A percentile compares a stretch with the other conserved stretches of the same genome.
Conservation (phyloP, 2,329 filamentous ascomycete genomes). For the Leptographium galeiforme region DNA sequence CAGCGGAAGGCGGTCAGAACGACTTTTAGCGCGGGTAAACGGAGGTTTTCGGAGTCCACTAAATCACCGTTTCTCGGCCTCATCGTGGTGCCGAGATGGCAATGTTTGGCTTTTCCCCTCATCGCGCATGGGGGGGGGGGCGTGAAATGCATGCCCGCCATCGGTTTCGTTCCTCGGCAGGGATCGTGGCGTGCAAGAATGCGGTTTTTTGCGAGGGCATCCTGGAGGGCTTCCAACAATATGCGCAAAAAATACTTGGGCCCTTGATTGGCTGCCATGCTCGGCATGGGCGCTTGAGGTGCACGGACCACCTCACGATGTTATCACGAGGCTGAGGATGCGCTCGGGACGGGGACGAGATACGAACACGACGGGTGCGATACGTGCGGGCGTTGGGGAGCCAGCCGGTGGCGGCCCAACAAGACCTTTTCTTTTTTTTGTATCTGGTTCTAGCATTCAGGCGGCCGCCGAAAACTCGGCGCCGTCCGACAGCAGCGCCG, state of each 20-base stretch:
- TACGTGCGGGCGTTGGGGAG: too few species aligned
- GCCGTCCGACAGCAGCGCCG: constrained; percentile 34
- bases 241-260: too few species aligned
- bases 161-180: too few species aligned
- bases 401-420: too few species aligned
- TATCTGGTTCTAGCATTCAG: constrained; percentile 14
- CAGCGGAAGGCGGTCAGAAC: background rate
- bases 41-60: background rate
- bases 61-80: background rate
- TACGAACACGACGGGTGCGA: too few species aligned
- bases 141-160: background rate
- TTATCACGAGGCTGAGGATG: background rate
- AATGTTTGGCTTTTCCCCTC: background rate
- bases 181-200: too few species aligned
- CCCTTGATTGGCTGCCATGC: background rate
- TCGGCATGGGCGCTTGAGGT: background rate
- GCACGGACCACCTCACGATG: background rate
- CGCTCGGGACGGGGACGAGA: background rate
- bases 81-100: background rate
- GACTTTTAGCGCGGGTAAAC: background rate
- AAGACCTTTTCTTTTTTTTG: too few species aligned
- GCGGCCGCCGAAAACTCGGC: constrained; percentile 46
- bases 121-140: background rate
- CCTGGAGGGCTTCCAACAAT: too few species aligned
- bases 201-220: too few species aligned